A percentile compares a stretch with the other conserved stretches of the same genome.
Conservation (phyloP, 2,329 filamentous ascomycete genomes). For the Colletotrichum brevisporum region DNA sequence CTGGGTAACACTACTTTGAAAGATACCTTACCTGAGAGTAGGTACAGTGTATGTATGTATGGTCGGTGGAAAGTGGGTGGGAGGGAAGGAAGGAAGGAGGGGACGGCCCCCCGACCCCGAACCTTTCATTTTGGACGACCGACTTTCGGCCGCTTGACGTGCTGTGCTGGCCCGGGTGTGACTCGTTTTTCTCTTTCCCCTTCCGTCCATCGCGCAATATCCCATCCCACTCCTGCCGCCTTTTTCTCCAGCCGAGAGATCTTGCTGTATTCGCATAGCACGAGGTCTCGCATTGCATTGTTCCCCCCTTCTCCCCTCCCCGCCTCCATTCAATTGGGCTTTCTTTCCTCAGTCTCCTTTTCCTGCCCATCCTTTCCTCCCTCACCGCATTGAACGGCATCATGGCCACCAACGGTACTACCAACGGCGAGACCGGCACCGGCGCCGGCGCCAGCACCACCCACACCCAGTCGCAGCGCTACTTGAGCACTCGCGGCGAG, state of each 20-base stretch:
- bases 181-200: slow-evolving; percentile 31
- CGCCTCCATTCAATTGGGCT: slow-evolving; percentile 18
- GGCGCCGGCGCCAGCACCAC: slow-evolving; percentile 45
- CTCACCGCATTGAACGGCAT: slow-evolving; percentile 36
- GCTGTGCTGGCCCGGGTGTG: slow-evolving; percentile 23
- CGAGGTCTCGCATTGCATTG: slow-evolving; percentile 15
- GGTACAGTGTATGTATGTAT: no score
- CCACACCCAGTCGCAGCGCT: slow-evolving; percentile 63
- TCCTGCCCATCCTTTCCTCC: neutral
- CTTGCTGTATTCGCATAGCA: slow-evolving; percentile 15
- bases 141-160: slow-evolving; percentile 39
- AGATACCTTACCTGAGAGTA: no score
- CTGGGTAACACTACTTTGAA: no score
- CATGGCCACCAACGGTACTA: slow-evolving; percentile 59
- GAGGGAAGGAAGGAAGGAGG: neutral
- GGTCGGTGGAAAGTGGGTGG: neutral
- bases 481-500: slow-evolving; percentile 66
- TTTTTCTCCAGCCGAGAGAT: slow-evolving; percentile 22
- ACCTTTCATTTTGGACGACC: slow-evolving; percentile 8
- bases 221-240: slow-evolving; percentile 18
- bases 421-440: slow-evolving; percentile 46
- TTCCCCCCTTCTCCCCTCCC: neutral
- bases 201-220: slow-evolving; percentile 25
- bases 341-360: slow-evolving; percentile 8
- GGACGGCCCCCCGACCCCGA: neutral